These are phyloP conservation scores for Nitzschia putrida DNA, from an alignment of 108 stramenopile genomes.

Conservation along the genomic window DNA sequence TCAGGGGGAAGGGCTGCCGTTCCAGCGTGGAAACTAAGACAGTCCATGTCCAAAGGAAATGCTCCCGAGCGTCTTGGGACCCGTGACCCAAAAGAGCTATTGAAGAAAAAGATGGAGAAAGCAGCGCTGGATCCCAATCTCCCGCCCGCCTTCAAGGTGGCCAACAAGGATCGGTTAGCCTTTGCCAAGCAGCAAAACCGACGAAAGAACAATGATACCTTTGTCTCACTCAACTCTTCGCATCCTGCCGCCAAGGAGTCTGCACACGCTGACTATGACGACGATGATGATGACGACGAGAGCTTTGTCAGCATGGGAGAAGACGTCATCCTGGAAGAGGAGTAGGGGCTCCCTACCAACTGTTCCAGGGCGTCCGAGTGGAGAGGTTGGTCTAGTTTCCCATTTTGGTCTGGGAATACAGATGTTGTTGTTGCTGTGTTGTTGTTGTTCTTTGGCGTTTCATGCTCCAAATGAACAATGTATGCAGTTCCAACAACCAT, in stretches of 20 bases:
- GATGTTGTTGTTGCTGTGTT: too few relatives aligned
- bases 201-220: slow-evolving; percentile 30
- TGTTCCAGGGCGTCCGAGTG: too few relatives aligned
- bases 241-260: slow-evolving; percentile 15
- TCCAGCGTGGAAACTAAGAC: slow-evolving; percentile 30
- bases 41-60: slow-evolving; percentile 4
- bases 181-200: slow-evolving; percentile 32
- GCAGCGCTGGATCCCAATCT: slow-evolving; percentile 20
- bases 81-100: slow-evolving; percentile 4
- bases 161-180: slow-evolving; percentile 16
- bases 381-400: too few relatives aligned
- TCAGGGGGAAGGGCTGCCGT: slow-evolving; percentile 12
- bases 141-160: slow-evolving; percentile 28
- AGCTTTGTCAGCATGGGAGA: slow-evolving; percentile 26
- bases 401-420: too few relatives aligned
- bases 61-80: too few relatives aligned
- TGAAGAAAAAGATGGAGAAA: slow-evolving; percentile 25
- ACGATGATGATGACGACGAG: slow-evolving; percentile 10
- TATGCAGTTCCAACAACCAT: too few relatives aligned
- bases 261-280: not conserved
- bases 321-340: slow-evolving; percentile 4
- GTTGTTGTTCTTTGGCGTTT: too few relatives aligned
- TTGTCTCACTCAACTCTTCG: slow-evolving; percentile 23
- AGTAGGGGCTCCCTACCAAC: not conserved
- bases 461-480: too few relatives aligned